Evolutionary conservation across 306 rosid genomes (phyloP), one percentile per base, ranked within the genome.

Genomic region (Prunus fruticosa): DNA sequence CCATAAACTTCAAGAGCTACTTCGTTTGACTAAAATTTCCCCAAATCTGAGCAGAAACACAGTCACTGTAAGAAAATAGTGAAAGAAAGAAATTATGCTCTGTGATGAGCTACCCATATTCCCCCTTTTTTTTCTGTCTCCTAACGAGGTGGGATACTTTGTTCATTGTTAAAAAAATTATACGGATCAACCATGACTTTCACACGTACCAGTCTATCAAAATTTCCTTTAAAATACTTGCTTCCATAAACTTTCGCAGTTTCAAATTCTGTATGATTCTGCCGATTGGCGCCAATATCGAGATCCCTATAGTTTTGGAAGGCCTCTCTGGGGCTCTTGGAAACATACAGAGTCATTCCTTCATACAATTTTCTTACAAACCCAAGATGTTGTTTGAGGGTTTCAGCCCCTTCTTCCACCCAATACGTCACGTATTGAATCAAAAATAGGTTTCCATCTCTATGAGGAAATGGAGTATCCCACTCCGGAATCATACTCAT

Each of bases 391-490:
- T 73, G 9, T 6, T 66, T 30, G 34, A 74, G 70, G 52, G 71
- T 77, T 25, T 69, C 80, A 41, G 64, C 51, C 11, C 86, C 86
- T 30, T 58, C 61, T 19, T 79, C 57, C 4, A 51, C 11, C 81
- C 81, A 77, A 6, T 7, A 7, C 8, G 11, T 32, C 3, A 0
- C 20, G 73, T 71, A 64, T 5, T 64, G 72, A 30, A 79, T 56
- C 3, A 43, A n/a, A 25, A 65, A 79, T 0, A 88, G 18, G 53
- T 82, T 86, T 28, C 87, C 95, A 1, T 22, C 82, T 4, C 92
- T 27, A 27, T 90, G 89, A 69, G 90, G 90, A 25, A 88, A 75
- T 53, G 90, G 81, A 15, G 76, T 80, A 32, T 41, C 83, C 0
- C 32, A 57, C 43, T 85, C 74, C 6, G 85, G 61, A 79, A 90